Conservation (phyloP, 345 rosid genomes). For the Rhodamnia rubescens region DNA sequence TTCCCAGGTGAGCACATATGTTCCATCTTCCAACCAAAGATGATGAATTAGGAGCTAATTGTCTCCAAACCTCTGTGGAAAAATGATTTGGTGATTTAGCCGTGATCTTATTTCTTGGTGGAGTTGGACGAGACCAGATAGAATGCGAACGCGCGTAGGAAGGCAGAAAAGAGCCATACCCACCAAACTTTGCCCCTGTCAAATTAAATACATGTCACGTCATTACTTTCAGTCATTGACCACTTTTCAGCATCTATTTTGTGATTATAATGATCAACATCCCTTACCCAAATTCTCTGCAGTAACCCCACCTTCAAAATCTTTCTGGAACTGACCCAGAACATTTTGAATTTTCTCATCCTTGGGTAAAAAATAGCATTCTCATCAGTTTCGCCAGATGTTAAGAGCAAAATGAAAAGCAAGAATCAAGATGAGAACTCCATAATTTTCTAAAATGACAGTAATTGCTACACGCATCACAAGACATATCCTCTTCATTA, state of each 20-base stretch:
- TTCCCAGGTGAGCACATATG: not conserved
- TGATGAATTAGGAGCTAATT: not conserved
- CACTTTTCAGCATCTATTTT: not conserved
- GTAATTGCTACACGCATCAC: not conserved
- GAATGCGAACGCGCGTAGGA: slow-evolving; percentile 20
- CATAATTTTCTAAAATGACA: not conserved
- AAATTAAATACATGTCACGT: slow-evolving; percentile 8
- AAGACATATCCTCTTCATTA: not conserved
- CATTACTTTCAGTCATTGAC: not conserved
- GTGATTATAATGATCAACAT: not conserved
- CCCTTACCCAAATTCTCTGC: slow-evolving; percentile 54
- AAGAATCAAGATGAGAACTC: not conserved
- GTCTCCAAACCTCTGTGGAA: slow-evolving; percentile 32
- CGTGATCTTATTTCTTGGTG: slow-evolving; percentile 10
- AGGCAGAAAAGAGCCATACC: slow-evolving; percentile 73
- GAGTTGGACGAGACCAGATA: slow-evolving; percentile 18
- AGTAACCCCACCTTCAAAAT: slow-evolving; percentile 34
- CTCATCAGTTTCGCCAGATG: slow-evolving; percentile 2
- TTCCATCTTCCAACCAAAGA: not conserved
- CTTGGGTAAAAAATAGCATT: slow-evolving; percentile 24
- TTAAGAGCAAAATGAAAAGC: not conserved
- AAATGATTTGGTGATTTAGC: slow-evolving; percentile 18
- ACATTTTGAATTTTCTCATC: slow-evolving; percentile 54
- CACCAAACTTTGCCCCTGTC: slow-evolving; percentile 48
- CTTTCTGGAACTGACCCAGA: slow-evolving; percentile 61